Evolutionary conservation across 805 yeast species (phyloP), one percentile per base, ranked within the genome.

Genomic region (Teunomyces funiuensis): DNA sequence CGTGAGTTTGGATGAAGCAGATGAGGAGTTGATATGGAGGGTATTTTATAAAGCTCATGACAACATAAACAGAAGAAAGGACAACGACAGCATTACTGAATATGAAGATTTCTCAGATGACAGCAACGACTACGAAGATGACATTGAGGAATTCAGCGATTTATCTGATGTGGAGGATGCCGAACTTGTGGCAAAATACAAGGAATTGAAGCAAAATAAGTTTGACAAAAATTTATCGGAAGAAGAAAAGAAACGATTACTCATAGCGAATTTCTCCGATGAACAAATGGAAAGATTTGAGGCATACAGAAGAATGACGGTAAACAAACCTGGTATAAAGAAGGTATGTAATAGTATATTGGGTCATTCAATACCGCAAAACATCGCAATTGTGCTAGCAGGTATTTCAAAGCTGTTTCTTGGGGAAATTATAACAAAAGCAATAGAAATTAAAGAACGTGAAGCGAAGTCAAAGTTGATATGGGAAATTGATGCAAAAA

Each of bases 221-320:
- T 48, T 47, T 14, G 60, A 55, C 30, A 50, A 46, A 20, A 46
- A 56, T 15, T 43, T 69, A 22, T 45, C 52, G 16, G 73, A 79
- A 40, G 83, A 81, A 46, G 87, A 84, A 30, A 70, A 75, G 43
- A 73, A 79, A 41, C 70, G 81, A 41, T 54, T 88, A 19, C 68
- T 90, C 47, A 76, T 89, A 44, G 79, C 87, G 15, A 79, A 82
- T 48, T 78, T 91, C 58, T 84, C 85, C 49, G 78, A 77, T n/a
- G 86, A 82, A 20, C 97, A 91, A 57, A 82, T 86, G 82, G 82
- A 83, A 43, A 65, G 96, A 39, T 91, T 88, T 61, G 97, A 89
- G 58, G 85, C 85, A 16, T 89, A 82, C 62, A 75, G 96, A 49
- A 72, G 98, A 51, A 83, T 95, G 29, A 67, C 66, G 3, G 57